These are phyloP conservation scores for Xylaria flabelliformis DNA, from an alignment of 495 filamentous ascomycete species.

Conservation along the genomic window DNA sequence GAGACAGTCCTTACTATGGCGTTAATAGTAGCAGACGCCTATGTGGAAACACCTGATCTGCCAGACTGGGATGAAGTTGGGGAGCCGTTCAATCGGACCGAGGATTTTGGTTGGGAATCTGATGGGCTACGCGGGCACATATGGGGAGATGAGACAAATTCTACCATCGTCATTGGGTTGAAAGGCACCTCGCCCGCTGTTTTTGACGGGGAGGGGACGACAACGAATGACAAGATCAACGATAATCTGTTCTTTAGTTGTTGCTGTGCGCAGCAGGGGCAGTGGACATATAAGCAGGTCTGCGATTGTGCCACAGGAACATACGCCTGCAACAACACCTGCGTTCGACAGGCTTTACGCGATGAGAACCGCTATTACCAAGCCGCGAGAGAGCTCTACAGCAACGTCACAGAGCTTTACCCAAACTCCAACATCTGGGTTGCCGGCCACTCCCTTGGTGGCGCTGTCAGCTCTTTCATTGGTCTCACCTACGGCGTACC, in stretches of 20 bases:
- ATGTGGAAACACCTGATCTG: slow-evolving; percentile 71
- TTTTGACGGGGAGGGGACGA: slow-evolving; percentile 93
- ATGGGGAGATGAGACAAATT: slow-evolving; percentile 83
- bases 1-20: slow-evolving; percentile 83
- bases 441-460: slow-evolving; percentile 88
- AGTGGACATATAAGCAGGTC: slow-evolving; percentile 84
- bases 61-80: slow-evolving; percentile 86
- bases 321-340: slow-evolving; percentile 90
- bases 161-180: slow-evolving; percentile 86
- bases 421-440: slow-evolving; percentile 87
- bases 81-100: slow-evolving; percentile 78
- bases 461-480: slow-evolving; percentile 81
- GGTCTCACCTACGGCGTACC: slow-evolving; percentile 91
- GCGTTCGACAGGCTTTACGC: slow-evolving; percentile 73
- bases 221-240: slow-evolving; percentile 95
- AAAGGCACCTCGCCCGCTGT: slow-evolving; percentile 92
- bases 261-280: slow-evolving; percentile 92
- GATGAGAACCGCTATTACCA: slow-evolving; percentile 91
- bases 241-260: slow-evolving; percentile 98
- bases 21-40: slow-evolving; percentile 86
- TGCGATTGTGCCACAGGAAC: slow-evolving; percentile 87
- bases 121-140: slow-evolving; percentile 94
- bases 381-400: slow-evolving; percentile 83
- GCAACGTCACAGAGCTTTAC: slow-evolving; percentile 89
- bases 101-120: slow-evolving; percentile 85